Evolutionary conservation across 129 eudicot genomes (phyloP).

Genomic region (Rutidosis leptorrhynchoides): DNA sequence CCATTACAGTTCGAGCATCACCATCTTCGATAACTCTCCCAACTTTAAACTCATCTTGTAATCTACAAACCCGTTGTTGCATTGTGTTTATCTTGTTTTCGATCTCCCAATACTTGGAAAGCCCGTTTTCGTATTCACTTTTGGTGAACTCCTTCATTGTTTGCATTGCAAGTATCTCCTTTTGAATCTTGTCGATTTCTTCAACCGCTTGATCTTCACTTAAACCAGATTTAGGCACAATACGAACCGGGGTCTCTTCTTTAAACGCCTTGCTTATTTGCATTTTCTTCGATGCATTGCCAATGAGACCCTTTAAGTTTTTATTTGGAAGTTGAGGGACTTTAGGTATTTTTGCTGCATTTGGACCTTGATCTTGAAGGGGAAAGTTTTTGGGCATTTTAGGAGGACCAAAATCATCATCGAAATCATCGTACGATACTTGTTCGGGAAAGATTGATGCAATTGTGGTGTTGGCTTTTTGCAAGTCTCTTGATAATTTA

Average conservation of each 20-base stretch:
- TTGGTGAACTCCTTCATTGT: constrained; percentile 80
- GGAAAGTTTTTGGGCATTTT: constrained; percentile 25
- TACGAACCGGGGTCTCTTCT: constrained; percentile 14
- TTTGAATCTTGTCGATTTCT: constrained; percentile 78
- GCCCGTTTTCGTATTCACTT: constrained; percentile 70
- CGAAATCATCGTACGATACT: constrained; percentile 53
- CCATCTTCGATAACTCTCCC: constrained; percentile 61
- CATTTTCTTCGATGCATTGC: constrained; percentile 41
- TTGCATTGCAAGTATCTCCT: constrained; percentile 66
- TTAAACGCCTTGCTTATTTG: constrained; percentile 29
- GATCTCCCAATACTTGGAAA: constrained; percentile 53
- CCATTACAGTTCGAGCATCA: constrained; percentile 87
- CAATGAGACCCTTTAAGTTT: constrained; percentile 44
- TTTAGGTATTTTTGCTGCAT: constrained; percentile 45
- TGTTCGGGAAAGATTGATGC: constrained; percentile 82
- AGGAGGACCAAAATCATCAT: constrained; percentile 51
- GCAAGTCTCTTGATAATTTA: constrained; percentile 62
- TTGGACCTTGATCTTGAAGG: constrained; percentile 25
- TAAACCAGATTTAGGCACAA: constrained; percentile 59
- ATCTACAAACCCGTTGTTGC: constrained; percentile 53
- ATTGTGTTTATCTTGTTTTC: constrained; percentile 61
- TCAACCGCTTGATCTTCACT: constrained; percentile 47
- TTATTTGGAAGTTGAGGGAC: constrained; percentile 53
- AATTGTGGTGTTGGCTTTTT: constrained; percentile 82
- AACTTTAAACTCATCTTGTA: constrained; percentile 70